phyloP scores from a whole-genome alignment of 768 basidiomycete genomes.

The Hortiboletus campestris region DNA sequence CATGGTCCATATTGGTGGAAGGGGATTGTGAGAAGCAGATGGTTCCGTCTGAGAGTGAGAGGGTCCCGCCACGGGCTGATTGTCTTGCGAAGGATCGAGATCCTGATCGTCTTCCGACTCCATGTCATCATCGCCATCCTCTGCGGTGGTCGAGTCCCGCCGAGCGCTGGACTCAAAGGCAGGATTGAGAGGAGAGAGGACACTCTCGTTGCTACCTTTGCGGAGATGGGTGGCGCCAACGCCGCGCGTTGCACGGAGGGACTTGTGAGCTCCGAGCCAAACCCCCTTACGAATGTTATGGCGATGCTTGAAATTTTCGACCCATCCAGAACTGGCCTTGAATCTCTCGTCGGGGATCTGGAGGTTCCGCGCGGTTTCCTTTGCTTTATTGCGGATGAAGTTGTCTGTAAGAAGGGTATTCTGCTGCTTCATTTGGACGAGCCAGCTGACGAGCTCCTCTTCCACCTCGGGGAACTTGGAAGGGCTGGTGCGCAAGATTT shows the following conservation, averaged over 20 bases:
- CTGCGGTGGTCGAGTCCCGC: conserved; percentile 28
- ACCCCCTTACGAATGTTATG: conserved; percentile 70
- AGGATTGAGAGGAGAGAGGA: conserved; percentile 40
- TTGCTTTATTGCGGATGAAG: conserved; percentile 60
- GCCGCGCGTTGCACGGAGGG: conserved; percentile 31
- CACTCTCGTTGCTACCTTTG: conserved; percentile 35
- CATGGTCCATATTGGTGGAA: conserved; percentile 35
- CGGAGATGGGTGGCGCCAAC: conserved; percentile 35
- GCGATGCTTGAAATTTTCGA: conserved; percentile 88
- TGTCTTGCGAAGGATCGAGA: conserved; percentile 25
- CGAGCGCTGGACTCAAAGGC: conserved; percentile 36
- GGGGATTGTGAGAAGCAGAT: conserved; percentile 28
- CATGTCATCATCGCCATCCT: conserved; percentile 36
- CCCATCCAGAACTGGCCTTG: conserved; percentile 91
- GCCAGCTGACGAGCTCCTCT: conserved; percentile 56
- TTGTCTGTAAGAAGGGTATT: conserved; percentile 61
- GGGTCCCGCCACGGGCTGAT: conserved; percentile 26
- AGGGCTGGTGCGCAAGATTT: conserved; percentile 43
- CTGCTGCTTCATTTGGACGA: conserved; percentile 51
- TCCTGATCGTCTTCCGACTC: conserved; percentile 37
- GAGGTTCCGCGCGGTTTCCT: conserved; percentile 56
- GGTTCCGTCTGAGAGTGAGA: conserved; percentile 29
- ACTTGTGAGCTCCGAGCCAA: conserved; percentile 45
- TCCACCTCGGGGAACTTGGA: conserved; percentile 84
- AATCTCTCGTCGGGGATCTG: conserved; percentile 68